These are phyloP conservation scores for Secale cereale DNA, from an alignment of 176 grass and related monocot species.

Conservation along the genomic window DNA sequence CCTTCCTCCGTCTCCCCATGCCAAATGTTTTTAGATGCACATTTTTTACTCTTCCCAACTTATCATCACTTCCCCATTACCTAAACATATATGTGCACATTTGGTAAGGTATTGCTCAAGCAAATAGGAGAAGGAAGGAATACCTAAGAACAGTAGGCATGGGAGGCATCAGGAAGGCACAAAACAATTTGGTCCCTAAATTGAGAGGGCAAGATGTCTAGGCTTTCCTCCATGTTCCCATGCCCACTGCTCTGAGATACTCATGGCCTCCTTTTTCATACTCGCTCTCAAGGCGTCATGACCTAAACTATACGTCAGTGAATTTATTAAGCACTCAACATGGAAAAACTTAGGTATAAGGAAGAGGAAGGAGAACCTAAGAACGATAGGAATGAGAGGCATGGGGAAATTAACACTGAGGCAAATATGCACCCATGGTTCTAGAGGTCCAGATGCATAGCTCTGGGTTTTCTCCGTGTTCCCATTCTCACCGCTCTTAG, in stretches of 20 bases:
- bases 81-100: no score
- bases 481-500: background rate
- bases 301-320: no score
- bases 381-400: constrained; percentile 19
- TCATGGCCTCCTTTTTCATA: constrained; percentile 16
- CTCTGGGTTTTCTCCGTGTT: background rate
- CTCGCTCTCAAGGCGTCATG: background rate
- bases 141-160: constrained; percentile 5
- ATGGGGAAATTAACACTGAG: constrained; percentile 17
- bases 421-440: background rate
- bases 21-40: background rate
- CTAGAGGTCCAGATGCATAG: background rate
- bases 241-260: no score
- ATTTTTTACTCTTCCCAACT: background rate
- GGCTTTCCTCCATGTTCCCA: no score
- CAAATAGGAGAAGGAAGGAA: background rate
- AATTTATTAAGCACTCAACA: no score
- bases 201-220: no score
- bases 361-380: background rate
- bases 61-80: no score
- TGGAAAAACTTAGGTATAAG: background rate
- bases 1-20: background rate
- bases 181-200: background rate
- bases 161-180: constrained; percentile 13
- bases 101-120: no score